Conservation (phyloP, 176 grass and related monocot genomes). For the Panicum miliaceum region DNA sequence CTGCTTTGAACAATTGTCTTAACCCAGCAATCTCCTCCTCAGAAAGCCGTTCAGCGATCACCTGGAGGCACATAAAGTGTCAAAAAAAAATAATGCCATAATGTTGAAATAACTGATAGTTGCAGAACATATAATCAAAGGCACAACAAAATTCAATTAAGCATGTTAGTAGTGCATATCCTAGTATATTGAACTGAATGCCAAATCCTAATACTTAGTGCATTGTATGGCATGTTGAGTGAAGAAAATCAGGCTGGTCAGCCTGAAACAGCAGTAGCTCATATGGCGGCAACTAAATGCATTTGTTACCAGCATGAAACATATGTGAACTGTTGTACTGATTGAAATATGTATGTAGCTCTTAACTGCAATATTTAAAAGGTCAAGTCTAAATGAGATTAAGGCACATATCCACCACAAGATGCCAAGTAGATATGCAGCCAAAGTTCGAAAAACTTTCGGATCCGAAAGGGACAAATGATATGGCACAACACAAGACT, state of each 20-base stretch:
- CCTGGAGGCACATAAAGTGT: conserved; percentile 48
- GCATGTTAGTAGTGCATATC: not conserved
- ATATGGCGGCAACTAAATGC: not conserved
- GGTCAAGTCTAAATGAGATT: not conserved
- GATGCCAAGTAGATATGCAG: not conserved
- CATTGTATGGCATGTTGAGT: not conserved
- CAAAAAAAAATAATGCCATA: conserved; percentile 10
- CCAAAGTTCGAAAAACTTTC: not conserved
- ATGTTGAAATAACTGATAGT: not conserved
- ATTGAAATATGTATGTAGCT: not conserved
- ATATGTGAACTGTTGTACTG: not conserved
- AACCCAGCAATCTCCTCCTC: conserved; percentile 98
- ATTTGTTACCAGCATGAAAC: not conserved
- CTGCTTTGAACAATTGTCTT: conserved; percentile 84
- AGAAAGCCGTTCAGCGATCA: conserved; percentile 87
- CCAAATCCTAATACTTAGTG: not conserved
- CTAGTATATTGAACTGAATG: conserved; percentile 16
- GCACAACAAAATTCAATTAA: not conserved
- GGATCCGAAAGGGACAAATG: not conserved
- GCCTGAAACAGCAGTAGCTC: not conserved
- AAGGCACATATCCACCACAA: not conserved
- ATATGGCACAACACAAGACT: not conserved
- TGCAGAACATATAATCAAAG: not conserved
- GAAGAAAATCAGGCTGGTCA: conserved; percentile 18
- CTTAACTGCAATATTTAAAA: not conserved